Evolutionary conservation across 2,329 filamentous ascomycete species (phyloP), one percentile per base, ranked within the genome.

Genomic region (Epicoccum nigrum): DNA sequence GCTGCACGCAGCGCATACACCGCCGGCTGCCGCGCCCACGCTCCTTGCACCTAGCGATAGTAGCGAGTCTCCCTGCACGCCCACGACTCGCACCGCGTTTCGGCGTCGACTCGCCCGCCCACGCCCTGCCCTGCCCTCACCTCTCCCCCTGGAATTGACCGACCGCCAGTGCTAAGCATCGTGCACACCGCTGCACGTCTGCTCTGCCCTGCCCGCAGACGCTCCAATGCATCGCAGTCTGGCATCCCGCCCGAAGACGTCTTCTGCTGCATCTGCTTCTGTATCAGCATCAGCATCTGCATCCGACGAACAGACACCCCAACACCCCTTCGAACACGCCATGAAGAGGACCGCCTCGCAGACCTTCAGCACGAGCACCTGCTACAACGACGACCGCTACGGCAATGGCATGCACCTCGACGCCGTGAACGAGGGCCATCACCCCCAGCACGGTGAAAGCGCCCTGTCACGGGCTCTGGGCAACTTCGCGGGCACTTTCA

Each of bases 201-300:
- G 34, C 45, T n/a, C n/a, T n/a, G n/a, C n/a, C n/a, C n/a, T n/a
- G n/a, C n/a, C 47, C 42, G 42, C 55, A 57, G 58, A 64, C 54
- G 57, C 62, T 58, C 58, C 62, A 58, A 72, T 70, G 66, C 63
- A 72, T 66, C 71, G 67, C 62, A 66, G 64, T 45, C 67, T 73
- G 59, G 62, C 69, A 45, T 70, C 71, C 59, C 68, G 71, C 33
- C 71, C 71, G 37, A 73, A 72, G 60, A 73, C 71, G 16, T 72
- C 70, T 40, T 78, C 81, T 61, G 73, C 78, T 62, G 72, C 73
- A n/a, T n/a, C n/a, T n/a, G n/a, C n/a, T n/a, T n/a, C n/a, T n/a
- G n/a, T n/a, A n/a, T n/a, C n/a, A n/a, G n/a, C n/a, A n/a, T n/a
- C n/a, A n/a, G n/a, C n/a, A n/a, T n/a, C n/a, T n/a, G n/a, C 58